Evolutionary conservation across 2,329 filamentous ascomycete genomes (phyloP), one percentile per base, ranked within the genome.

Genomic region (Monosporascus sp.): DNA sequence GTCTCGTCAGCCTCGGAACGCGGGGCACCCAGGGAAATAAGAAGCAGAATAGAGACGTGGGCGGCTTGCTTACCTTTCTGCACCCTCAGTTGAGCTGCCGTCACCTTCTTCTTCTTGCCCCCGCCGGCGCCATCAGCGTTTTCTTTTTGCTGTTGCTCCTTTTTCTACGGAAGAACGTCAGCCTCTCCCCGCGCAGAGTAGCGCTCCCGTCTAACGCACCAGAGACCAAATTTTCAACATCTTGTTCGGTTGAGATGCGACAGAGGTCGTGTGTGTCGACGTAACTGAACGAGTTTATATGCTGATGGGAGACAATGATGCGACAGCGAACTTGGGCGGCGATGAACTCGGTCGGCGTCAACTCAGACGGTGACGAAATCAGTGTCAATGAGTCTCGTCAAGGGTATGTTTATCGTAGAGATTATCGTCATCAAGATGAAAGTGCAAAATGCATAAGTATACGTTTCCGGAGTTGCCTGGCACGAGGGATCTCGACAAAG

Each of bases 141-240:
- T 62, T 92, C 90, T 66, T 90, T 92, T 75, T 95, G 89, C 76
- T 96, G 91, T 79, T 97, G 91, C 79, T 97, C 89, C 76, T 97
- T 94, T 78, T 96, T 92, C 87, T 96, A 73, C 66, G 74, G 70
- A 67, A 71, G 24, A 40, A 28, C 40, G 45, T 62, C 37, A 67
- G 67, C 55, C 55, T 51, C 44, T 26, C 20, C 17, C 35, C 3
- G n/a, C 3, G n/a, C 11, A 8, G 8, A 47, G 37, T 35, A 55
- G 38, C 40, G 20, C 37, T 44, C 47, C 31, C 11, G 11, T 14
- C 31, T 48, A 45, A 45, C 80, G 50, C 78, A 95, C 91, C 93
- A 97, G 96, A 66, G 91, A 96, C 94, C 93, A 97, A 79, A 97
- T 97, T 79, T 97, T 97, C 80, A 97, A 82, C 94, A 97, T 97